Evolutionary conservation across 306 rosid species (phyloP).

Genomic region (Glycine soja): DNA sequence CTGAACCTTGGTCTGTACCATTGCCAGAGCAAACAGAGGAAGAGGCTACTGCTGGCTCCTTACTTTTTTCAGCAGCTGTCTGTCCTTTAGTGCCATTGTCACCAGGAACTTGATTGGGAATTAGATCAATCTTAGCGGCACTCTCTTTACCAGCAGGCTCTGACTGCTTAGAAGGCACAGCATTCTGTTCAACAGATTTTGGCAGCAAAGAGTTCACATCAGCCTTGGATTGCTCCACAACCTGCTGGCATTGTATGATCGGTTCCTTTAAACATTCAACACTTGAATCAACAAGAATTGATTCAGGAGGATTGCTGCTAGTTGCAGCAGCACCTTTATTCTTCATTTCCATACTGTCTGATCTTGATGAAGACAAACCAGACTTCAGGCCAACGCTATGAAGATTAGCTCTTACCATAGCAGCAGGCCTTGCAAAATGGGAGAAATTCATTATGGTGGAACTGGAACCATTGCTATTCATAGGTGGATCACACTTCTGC

Average conservation of each 20-base stretch:
- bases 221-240: constrained; percentile 54
- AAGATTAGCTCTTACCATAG: constrained; percentile 71
- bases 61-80: constrained; percentile 60
- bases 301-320: constrained; percentile 54
- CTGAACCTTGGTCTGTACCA: constrained; percentile 70
- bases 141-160: constrained; percentile 60
- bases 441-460: constrained; percentile 75
- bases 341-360: constrained; percentile 51
- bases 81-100: constrained; percentile 56
- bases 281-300: constrained; percentile 52
- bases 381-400: constrained; percentile 58
- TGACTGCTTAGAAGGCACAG: constrained; percentile 52
- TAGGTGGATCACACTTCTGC: constrained; percentile 64
- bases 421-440: constrained; percentile 90
- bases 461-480: constrained; percentile 56
- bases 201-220: constrained; percentile 54
- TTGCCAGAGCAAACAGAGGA: constrained; percentile 90
- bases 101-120: constrained; percentile 51
- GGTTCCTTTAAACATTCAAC: constrained; percentile 56
- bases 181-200: constrained; percentile 60
- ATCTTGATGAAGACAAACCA: constrained; percentile 51
- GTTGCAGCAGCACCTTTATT: constrained; percentile 54
- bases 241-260: constrained; percentile 53
- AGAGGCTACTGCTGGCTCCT: constrained; percentile 72
- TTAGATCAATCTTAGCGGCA: constrained; percentile 56